Evolutionary conservation across 2,329 filamentous ascomycete species (phyloP).

Genomic region (Neocucurbitaria cava): DNA sequence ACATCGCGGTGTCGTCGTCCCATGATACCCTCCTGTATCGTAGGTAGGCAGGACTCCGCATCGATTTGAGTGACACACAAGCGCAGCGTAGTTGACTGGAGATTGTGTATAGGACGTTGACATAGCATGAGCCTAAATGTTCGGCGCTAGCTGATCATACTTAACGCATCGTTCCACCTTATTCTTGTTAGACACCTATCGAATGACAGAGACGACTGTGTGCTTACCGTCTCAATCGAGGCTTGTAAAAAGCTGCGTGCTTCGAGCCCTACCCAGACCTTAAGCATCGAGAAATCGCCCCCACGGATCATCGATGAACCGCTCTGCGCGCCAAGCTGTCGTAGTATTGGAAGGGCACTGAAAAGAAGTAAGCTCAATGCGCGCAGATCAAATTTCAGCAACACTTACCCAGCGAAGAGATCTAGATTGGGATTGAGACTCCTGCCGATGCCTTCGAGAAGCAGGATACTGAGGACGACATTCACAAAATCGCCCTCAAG

Average conservation of each 20-base stretch:
- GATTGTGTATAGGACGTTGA: neutral
- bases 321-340: conserved; percentile 82
- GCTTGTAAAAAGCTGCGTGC: conserved; percentile 88
- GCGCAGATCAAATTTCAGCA: neutral
- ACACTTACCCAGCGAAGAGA: conserved; percentile 73
- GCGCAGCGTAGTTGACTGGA: too few relatives aligned
- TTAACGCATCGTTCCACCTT: conserved; percentile 91
- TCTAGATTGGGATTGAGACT: conserved; percentile 86
- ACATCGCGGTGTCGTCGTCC: neutral
- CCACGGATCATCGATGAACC: conserved; percentile 62
- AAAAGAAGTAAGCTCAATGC: conserved; percentile 13
- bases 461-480: conserved; percentile 91
- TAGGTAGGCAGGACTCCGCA: neutral
- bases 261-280: conserved; percentile 91
- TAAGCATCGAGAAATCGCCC: conserved; percentile 71
- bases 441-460: conserved; percentile 92
- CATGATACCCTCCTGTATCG: neutral
- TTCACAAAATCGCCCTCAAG: conserved; percentile 98
- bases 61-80: neutral
- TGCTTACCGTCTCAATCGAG: conserved; percentile 82
- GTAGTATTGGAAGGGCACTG: conserved; percentile 86
- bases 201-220: neutral
- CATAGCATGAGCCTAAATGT: conserved; percentile 63
- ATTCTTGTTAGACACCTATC: conserved; percentile 7
- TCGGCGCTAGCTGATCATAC: conserved; percentile 86